Evolutionary conservation across 495 filamentous ascomycete species (phyloP), one percentile per base, ranked within the genome.

Genomic region (Pyronema omphalodes): DNA sequence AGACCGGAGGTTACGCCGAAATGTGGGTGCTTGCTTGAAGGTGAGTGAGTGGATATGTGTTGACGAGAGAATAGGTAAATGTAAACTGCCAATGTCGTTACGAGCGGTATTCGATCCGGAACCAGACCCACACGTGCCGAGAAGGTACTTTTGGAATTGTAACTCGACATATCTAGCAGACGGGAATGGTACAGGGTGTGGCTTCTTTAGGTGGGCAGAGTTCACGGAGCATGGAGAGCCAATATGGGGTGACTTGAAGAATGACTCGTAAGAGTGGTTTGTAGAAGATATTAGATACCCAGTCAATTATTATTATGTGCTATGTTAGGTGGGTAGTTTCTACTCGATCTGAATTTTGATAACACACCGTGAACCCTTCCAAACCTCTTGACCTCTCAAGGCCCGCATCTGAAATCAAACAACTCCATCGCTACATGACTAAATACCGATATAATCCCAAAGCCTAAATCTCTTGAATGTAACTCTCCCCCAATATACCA

Each of bases 141-240:
- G 87, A 0, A 73, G 75, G 52, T 95, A 94, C 65, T 89, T 94
- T 71, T 98, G 89, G 89, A 86, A 84, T 80, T 98, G 91, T 57
- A 78, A 88, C 68, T 78, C 76, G 6, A 80, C 82, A 3, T 85
- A 79, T 60, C 73, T 78, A 11, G 84, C 84, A 0, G 86, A 81
- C 0, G 74, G 85, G 52, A 77, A 78, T 11, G 39, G 44, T 37
- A 33, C 45, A 9, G 47, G 67, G 1, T 94, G 88, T 58, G 71
- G 74, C 0, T 94, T 83, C 59, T 94, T 94, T 58, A 74, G 84
- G 54, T 96, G 88, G 88, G 88, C 84, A 0, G 76, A 82, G 54
- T 94, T 95, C 66, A 81, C 91, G 61, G 80, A 88, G 23, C 81
- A 93, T 67, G 89, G 89, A 34, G 76, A 84, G 64, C 86, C 87